These are phyloP conservation scores for Astragalus glycyphyllos DNA, from an alignment of 306 rosid species.

Conservation along the genomic window DNA sequence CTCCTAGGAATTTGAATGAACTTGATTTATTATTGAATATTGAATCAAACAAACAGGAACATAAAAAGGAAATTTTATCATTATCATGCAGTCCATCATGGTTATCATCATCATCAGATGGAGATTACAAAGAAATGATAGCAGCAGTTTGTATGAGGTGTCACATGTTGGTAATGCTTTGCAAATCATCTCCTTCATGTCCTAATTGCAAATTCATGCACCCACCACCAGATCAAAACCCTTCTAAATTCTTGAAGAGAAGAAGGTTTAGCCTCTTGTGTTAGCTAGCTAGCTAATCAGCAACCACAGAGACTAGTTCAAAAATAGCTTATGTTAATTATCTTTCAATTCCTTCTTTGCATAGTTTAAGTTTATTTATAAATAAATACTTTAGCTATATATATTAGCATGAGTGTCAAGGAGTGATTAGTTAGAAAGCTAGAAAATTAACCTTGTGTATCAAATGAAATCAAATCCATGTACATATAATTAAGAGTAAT, in stretches of 20 bases:
- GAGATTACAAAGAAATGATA: conserved; percentile 71
- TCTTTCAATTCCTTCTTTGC: conserved; percentile 17
- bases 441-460: conserved; percentile 40
- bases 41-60: conserved; percentile 33
- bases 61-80: conserved; percentile 27
- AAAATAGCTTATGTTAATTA: background rate
- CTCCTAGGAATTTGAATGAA: conserved; percentile 1
- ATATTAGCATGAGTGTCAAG: conserved; percentile 25
- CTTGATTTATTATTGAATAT: background rate
- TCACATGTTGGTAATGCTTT: conserved; percentile 91
- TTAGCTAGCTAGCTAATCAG: conserved; percentile 6
- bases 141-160: conserved; percentile 87
- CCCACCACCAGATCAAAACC: conserved; percentile 67
- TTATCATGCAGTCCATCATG: too few species aligned
- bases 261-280: conserved; percentile 59
- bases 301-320: background rate
- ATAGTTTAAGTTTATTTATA: conserved; percentile 25
- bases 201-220: conserved; percentile 96
- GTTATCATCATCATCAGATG: conserved; percentile 59
- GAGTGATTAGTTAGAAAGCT: conserved; percentile 13
- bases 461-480: conserved; percentile 25
- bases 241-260: conserved; percentile 63
- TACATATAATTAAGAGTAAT: conserved; percentile 33
- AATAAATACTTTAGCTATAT: conserved; percentile 5
- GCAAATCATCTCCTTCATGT: conserved; percentile 85